These are phyloP conservation scores for Pseudomassariella vexata DNA, from an alignment of 2,329 filamentous ascomycete genomes.

Conservation along the genomic window DNA sequence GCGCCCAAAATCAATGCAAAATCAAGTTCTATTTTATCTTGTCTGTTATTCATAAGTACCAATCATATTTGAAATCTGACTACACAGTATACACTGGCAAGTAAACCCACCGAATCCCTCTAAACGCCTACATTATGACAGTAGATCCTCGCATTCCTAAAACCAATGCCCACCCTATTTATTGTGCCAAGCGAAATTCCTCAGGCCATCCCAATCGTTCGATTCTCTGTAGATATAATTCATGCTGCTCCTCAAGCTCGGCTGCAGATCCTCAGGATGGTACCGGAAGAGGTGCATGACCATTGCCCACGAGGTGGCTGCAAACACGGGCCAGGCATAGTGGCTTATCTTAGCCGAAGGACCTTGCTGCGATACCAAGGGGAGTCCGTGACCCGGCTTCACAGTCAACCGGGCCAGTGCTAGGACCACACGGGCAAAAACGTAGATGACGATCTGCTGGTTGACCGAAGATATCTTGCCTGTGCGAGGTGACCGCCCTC, in stretches of 20 bases:
- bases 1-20: too few relatives aligned
- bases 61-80: too few relatives aligned
- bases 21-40: neutral
- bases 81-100: too few relatives aligned
- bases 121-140: too few relatives aligned
- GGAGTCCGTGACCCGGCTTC: conserved; percentile 51
- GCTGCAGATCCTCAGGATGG: conserved; percentile 87
- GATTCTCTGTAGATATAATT: conserved; percentile 91
- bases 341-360: conserved; percentile 45
- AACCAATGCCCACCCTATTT: conserved; percentile 32
- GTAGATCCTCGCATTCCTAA: neutral
- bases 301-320: conserved; percentile 80
- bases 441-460: conserved; percentile 97
- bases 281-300: conserved; percentile 95
- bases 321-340: conserved; percentile 90
- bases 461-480: conserved; percentile 74
- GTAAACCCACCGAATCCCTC: too few relatives aligned
- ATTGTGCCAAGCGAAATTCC: conserved; percentile 84
- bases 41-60: neutral
- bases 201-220: conserved; percentile 80
- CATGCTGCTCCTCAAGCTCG: conserved; percentile 91
- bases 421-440: conserved; percentile 86
- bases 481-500: conserved; percentile 53
- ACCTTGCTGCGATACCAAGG: conserved; percentile 42
- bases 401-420: conserved; percentile 79